A percentile compares a stretch with the other conserved stretches of the same genome.
These are phyloP conservation scores for Pyronema omphalodes DNA, from an alignment of 495 filamentous ascomycete genomes.

Conservation along the genomic window DNA sequence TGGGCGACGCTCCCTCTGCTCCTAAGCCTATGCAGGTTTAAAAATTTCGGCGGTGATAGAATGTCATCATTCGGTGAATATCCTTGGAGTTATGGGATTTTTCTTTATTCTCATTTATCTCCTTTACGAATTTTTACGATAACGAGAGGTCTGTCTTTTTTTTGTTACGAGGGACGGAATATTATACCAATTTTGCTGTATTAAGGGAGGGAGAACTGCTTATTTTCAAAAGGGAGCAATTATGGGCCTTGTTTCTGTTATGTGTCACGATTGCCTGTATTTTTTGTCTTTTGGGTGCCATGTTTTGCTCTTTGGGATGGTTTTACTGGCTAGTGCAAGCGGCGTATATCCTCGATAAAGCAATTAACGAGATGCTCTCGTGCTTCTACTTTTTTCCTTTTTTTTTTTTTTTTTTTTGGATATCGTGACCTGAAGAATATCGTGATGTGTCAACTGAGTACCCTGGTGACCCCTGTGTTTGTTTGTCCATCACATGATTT, in stretches of 20 bases:
- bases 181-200: constrained; percentile 1
- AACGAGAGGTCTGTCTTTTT: constrained; percentile 8
- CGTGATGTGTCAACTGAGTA: too few species aligned
- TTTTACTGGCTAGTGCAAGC: too few species aligned
- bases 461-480: too few species aligned
- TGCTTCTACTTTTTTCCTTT: not conserved
- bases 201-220: not conserved
- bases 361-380: not conserved
- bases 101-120: not conserved
- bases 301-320: not conserved
- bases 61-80: not conserved
- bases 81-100: not conserved
- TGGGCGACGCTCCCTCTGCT: constrained; percentile 10
- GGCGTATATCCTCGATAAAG: not conserved
- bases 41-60: not conserved
- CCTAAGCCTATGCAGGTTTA: not conserved
- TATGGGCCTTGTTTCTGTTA: not conserved
- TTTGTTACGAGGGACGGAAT: constrained; percentile 3
- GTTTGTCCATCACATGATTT: not conserved
- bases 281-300: not conserved
- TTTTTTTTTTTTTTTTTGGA: not conserved
- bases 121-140: constrained; percentile 11
- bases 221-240: not conserved
- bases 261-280: constrained; percentile 1
- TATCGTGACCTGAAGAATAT: not conserved